Evolutionary conservation across 306 rosid genomes (phyloP), one percentile per base, ranked within the genome.

Genomic region (Dalbergia cultrata): DNA sequence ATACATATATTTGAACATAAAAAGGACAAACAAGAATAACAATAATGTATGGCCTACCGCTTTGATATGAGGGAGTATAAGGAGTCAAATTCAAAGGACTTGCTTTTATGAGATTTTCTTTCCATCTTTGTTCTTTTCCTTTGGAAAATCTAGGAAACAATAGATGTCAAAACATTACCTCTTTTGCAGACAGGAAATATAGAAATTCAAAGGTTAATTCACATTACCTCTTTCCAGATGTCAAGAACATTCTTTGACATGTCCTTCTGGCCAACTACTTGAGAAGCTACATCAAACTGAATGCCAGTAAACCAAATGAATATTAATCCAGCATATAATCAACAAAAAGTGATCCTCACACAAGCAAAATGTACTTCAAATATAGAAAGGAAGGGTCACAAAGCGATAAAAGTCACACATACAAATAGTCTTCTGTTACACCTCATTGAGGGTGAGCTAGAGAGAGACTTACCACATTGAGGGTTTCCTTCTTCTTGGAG

Each of bases 231-330:
- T 84, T 95, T 95, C 99, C 99, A 95, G 72, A 95, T 74, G 83
- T 95, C 97, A 72, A 90, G 78, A 65, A 86, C 88, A 84, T 87
- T 89, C 86, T 57, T 91, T 54, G 94, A 85, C 76, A 87, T 80
- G 85, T 95, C 99, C 85, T 95, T 95, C 85, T 81, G 86, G 57
- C 99, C 99, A 84, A 95, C 91, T 67, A 93, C 97, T 91, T 95
- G 99, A 79, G 97, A 89, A 75, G 90, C 84, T 59, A 93, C 68
- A 56, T 91, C 95, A 89, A 88, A 83, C 99, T 95, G 88, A 67
- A 68, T 21, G 8, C 75, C 84, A 90, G 70, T 56, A 83, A 86
- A 87, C 54, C 75, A 86, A 3, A 66, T 54, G 22, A 73, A 34
- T 13, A 47, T 76, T 57, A 74, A 81, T 50, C 50, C 33, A 80